phyloP scores from a whole-genome alignment of 768 basidiomycete genomes.

The Tricholoma sp. region DNA sequence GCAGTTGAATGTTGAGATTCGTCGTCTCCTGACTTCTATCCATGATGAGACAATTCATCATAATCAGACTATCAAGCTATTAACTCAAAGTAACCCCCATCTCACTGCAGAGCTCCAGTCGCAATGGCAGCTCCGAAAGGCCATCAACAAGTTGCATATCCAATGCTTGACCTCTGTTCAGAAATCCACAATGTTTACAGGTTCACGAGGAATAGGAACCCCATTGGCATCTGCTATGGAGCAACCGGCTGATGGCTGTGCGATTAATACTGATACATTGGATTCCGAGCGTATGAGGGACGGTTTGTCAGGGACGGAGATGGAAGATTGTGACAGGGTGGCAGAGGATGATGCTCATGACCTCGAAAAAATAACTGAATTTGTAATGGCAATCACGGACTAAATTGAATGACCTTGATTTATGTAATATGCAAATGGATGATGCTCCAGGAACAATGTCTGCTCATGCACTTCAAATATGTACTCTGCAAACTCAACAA shows the following conservation, averaged over 20 bases:
- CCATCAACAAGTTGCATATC: neutral
- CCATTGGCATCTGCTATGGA: neutral
- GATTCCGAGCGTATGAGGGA: neutral
- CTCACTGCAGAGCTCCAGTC: no score
- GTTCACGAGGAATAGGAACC: neutral
- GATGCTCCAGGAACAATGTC: no score
- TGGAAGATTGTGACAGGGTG: neutral
- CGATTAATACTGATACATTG: no score
- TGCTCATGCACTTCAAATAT: no score
- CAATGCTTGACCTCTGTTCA: neutral
- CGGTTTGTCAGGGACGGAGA: neutral
- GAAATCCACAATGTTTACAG: neutral
- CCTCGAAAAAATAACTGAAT: slow-evolving; percentile 1
- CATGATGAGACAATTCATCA: neutral
- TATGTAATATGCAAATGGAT: no score
- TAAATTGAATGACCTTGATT: neutral
- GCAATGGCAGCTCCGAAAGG: neutral
- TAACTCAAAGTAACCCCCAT: no score
- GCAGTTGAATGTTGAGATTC: slow-evolving; percentile 5
- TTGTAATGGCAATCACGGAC: neutral
- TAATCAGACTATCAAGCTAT: neutral
- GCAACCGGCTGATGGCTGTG: no score
- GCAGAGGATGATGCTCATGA: neutral
- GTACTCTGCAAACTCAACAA: no score
- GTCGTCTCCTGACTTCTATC: slow-evolving; percentile 5